These are phyloP conservation scores for Didymella segeticola DNA, from an alignment of 2,329 filamentous ascomycete species.

Conservation along the genomic window DNA sequence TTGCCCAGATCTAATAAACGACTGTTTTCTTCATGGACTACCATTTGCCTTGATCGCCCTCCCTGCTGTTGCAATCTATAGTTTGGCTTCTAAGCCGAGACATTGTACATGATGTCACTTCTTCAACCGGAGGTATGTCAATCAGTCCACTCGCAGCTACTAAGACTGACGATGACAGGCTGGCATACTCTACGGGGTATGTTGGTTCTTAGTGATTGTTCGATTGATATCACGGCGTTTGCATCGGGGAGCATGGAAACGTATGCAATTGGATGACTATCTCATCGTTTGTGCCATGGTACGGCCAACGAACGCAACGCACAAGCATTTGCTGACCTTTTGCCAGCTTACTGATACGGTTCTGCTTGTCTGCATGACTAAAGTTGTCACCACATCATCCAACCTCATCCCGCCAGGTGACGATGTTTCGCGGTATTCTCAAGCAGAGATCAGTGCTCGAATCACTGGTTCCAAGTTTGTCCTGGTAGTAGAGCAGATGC, in stretches of 20 bases:
- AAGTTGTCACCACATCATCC: slow-evolving; percentile 40
- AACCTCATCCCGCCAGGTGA: slow-evolving; percentile 46
- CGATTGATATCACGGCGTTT: slow-evolving; percentile 40
- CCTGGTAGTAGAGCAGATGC: slow-evolving; percentile 61
- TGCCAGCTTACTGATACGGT: slow-evolving; percentile 44
- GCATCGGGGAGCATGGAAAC: slow-evolving; percentile 41
- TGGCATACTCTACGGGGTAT: slow-evolving; percentile 42
- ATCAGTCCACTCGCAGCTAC: not conserved
- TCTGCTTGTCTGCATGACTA: slow-evolving; percentile 43
- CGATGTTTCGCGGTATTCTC: slow-evolving; percentile 39
- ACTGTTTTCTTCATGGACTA: slow-evolving; percentile 6
- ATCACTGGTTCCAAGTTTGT: slow-evolving; percentile 63
- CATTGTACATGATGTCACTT: slow-evolving; percentile 30
- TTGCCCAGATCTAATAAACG: slow-evolving; percentile 2
- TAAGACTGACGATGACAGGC: slow-evolving; percentile 19
- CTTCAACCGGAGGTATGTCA: slow-evolving; percentile 37
- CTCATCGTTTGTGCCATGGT: slow-evolving; percentile 47
- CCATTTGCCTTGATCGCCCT: not conserved
- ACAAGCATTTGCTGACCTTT: slow-evolving; percentile 7
- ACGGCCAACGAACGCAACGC: not conserved
- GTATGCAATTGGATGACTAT: slow-evolving; percentile 46
- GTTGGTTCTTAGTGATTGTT: slow-evolving; percentile 43
- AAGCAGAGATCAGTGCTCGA: slow-evolving; percentile 50
- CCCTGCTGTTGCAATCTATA: slow-evolving; percentile 5
- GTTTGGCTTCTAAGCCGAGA: slow-evolving; percentile 12